Percentiles rank a stretch among this genome's conserved stretches.
These are phyloP conservation scores for Candida palmyrensis DNA, from an alignment of 805 yeast genomes.

Conservation along the genomic window DNA sequence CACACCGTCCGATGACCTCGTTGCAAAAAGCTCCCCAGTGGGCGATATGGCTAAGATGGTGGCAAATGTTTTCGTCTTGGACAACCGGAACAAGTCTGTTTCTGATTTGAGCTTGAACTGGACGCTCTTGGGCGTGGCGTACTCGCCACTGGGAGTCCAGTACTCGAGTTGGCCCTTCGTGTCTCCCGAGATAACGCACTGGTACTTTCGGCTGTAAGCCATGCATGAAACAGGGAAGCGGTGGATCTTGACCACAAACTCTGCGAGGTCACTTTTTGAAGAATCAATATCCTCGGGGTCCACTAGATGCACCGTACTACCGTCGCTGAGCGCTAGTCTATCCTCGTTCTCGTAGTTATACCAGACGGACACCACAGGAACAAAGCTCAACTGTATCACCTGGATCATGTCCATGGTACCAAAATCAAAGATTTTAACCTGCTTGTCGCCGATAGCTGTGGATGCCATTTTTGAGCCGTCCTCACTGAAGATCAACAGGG, in stretches of 20 bases:
- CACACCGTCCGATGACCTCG: slow-evolving; percentile 6
- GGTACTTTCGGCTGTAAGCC: slow-evolving; percentile 9
- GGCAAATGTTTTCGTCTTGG: slow-evolving; percentile 22
- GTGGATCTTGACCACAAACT: slow-evolving; percentile 8
- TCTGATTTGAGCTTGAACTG: slow-evolving; percentile 30
- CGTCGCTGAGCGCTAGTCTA: slow-evolving; percentile 10
- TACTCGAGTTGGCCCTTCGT: slow-evolving; percentile 16
- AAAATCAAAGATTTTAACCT: slow-evolving; percentile 16
- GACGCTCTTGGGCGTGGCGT: slow-evolving; percentile 7
- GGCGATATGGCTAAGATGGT: slow-evolving; percentile 15
- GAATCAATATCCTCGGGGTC: slow-evolving; percentile 9
- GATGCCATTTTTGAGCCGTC: slow-evolving; percentile 13
- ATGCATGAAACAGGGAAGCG: slow-evolving; percentile 9
- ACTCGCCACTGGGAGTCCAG: slow-evolving; percentile 12
- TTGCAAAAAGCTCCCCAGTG: slow-evolving; percentile 21
- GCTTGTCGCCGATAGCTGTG: slow-evolving; percentile 12
- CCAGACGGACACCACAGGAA: slow-evolving; percentile 11
- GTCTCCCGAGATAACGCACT: slow-evolving; percentile 17
- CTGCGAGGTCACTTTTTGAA: neutral
- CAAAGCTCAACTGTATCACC: slow-evolving; percentile 3
- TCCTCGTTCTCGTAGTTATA: slow-evolving; percentile 6
- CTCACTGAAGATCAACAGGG: slow-evolving; percentile 11
- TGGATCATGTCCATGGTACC: slow-evolving; percentile 18
- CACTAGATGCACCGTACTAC: slow-evolving; percentile 7
- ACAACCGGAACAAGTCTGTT: slow-evolving; percentile 32